phyloP scores from a whole-genome alignment of 139 green algal genomes.

The Volvox reticuliferus region DNA sequence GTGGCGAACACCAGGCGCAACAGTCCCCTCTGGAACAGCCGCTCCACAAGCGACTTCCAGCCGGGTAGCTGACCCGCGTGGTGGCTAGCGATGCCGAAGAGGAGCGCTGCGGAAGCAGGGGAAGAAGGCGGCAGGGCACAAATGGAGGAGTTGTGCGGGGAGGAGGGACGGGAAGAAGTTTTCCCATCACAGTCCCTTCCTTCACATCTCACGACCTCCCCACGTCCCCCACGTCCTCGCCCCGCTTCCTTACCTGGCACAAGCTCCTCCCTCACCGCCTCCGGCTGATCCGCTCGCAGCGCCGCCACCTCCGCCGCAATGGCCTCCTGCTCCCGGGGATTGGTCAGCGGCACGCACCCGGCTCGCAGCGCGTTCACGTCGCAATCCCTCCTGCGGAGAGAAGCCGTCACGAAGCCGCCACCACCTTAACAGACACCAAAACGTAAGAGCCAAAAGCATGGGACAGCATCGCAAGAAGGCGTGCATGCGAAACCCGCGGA shows the following conservation, averaged over 20 bases:
- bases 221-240: background rate
- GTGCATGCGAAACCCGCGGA: no score
- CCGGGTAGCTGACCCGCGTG: conserved; percentile 94
- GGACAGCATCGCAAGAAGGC: no score
- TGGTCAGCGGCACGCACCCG: conserved; percentile 58
- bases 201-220: no score
- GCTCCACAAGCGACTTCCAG: conserved; percentile 95
- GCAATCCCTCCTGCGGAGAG: conserved; percentile 66
- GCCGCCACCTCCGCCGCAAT: conserved; percentile 75
- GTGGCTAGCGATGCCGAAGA: conserved; percentile 85
- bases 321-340: conserved; percentile 56
- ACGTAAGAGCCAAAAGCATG: no score
- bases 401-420: no score
- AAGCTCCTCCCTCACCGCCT: conserved; percentile 79
- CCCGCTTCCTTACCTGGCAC: conserved; percentile 43
- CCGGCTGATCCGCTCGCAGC: conserved; percentile 71
- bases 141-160: background rate
- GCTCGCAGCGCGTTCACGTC: conserved; percentile 63
- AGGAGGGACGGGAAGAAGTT: background rate
- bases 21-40: conserved; percentile 85
- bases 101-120: conserved; percentile 62
- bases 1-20: conserved; percentile 96
- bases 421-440: no score
- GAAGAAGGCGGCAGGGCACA: background rate
- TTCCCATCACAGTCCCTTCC: background rate